These are phyloP conservation scores for Xylaria castorea DNA, from an alignment of 495 filamentous ascomycete genomes.

Conservation along the genomic window DNA sequence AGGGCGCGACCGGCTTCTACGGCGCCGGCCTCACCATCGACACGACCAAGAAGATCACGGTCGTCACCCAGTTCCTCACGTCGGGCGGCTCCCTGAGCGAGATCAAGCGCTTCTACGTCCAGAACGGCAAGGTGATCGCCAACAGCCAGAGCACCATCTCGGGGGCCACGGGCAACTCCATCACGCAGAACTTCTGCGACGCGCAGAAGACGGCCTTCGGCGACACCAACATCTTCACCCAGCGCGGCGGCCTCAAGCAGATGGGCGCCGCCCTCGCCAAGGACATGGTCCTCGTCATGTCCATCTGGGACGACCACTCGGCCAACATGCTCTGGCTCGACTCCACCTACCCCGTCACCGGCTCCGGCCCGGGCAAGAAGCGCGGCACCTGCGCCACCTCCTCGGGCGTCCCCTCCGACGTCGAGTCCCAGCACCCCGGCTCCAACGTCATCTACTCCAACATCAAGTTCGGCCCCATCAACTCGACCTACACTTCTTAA, in stretches of 20 bases:
- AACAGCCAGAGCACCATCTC: conserved; percentile 58
- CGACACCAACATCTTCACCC: conserved; percentile 62
- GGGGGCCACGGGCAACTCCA: conserved; percentile 58
- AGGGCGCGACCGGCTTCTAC: conserved; percentile 65
- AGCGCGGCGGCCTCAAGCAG: conserved; percentile 62
- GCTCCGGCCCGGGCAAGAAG: conserved; percentile 61
- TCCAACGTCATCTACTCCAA: conserved; percentile 60
- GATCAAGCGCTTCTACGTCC: conserved; percentile 71
- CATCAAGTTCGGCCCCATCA: conserved; percentile 73
- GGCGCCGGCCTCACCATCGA: conserved; percentile 62
- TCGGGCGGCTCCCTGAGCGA: conserved; percentile 60
- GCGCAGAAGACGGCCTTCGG: conserved; percentile 68
- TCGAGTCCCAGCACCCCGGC: conserved; percentile 58
- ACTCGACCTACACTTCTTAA: conserved; percentile 43
- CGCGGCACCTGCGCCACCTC: conserved; percentile 70
- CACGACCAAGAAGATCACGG: conserved; percentile 65
- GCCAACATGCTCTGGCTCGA: conserved; percentile 86
- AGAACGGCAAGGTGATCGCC: conserved; percentile 63
- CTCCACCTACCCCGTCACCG: conserved; percentile 65
- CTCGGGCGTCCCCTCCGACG: conserved; percentile 63
- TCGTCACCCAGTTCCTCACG: conserved; percentile 72
- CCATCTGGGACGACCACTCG: conserved; percentile 76
- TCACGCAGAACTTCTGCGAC: conserved; percentile 38
- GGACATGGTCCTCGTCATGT: conserved; percentile 76
- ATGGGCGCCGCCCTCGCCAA: conserved; percentile 65